These are phyloP conservation scores for Colletotrichum costaricense DNA, from an alignment of 2,329 filamentous ascomycete species.

Conservation along the genomic window DNA sequence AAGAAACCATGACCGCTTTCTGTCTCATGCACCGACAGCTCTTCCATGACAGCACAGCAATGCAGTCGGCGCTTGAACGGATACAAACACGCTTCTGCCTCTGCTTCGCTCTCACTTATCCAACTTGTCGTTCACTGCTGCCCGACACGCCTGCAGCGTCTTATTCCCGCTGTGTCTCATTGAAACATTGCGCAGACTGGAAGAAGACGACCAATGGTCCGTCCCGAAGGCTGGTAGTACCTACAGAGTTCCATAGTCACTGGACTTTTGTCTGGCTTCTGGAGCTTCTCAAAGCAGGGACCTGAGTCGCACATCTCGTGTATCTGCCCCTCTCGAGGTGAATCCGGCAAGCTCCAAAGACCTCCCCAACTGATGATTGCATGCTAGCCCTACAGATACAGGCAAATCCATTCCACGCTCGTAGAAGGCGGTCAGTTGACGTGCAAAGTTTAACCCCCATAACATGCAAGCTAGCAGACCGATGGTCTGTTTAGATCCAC, in stretches of 20 bases:
- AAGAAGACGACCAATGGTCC: neutral
- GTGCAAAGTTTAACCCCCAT: slow-evolving; percentile 30
- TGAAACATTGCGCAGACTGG: neutral
- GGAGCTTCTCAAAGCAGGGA: neutral
- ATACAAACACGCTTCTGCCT: slow-evolving; percentile 10
- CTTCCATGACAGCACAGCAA: slow-evolving; percentile 28
- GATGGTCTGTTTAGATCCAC: slow-evolving; percentile 26
- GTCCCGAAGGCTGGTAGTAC: neutral
- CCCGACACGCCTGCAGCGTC: neutral
- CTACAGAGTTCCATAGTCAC: neutral
- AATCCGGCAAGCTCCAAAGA: neutral
- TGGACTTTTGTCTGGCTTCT: neutral
- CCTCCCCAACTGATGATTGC: neutral
- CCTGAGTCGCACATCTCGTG: neutral
- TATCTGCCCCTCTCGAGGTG: neutral
- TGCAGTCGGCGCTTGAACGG: slow-evolving; percentile 30
- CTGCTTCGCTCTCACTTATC: neutral
- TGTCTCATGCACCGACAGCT: slow-evolving; percentile 19
- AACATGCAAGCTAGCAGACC: slow-evolving; percentile 17
- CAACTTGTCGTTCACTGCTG: neutral
- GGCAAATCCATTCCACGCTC: neutral
- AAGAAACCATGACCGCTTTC: neutral
- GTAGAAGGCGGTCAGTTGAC: slow-evolving; percentile 32
- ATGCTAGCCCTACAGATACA: slow-evolving; percentile 27
- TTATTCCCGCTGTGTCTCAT: neutral